A percentile compares a stretch with the other conserved stretches of the same genome.
These are phyloP conservation scores for Mycena rebaudengoi DNA, from an alignment of 768 basidiomycete genomes.

Conservation along the genomic window DNA sequence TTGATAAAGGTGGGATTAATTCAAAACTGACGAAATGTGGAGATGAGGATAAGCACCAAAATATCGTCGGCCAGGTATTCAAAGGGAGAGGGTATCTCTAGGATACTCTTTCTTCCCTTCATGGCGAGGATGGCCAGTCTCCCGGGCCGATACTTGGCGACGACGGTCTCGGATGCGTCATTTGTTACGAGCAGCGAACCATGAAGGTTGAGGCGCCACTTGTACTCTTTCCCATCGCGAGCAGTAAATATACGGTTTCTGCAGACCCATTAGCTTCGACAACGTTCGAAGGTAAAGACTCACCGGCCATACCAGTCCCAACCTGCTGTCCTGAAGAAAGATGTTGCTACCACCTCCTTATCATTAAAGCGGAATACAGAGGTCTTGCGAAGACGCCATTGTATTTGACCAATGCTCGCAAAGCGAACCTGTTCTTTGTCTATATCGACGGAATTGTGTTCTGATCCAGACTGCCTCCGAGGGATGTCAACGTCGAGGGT, in stretches of 20 bases:
- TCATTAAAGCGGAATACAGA: constrained; percentile 40
- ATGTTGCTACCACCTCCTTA: constrained; percentile 31
- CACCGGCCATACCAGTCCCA: constrained; percentile 33
- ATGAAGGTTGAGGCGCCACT: constrained; percentile 38
- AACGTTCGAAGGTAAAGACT: not conserved
- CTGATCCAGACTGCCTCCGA: not conserved
- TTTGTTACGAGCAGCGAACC: constrained; percentile 26
- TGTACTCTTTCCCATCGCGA: constrained; percentile 41
- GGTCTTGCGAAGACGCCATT: constrained; percentile 41
- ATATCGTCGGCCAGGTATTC: constrained; percentile 41
- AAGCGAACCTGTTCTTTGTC: constrained; percentile 41
- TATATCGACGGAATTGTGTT: not conserved
- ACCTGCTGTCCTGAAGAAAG: constrained; percentile 35
- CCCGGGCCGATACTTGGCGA: constrained; percentile 27
- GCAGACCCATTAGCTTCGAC: not conserved
- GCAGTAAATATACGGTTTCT: constrained; percentile 45
- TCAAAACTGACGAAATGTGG: too few species aligned
- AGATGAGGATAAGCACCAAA: too few species aligned
- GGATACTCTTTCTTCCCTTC: constrained; percentile 22
- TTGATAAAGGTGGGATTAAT: too few species aligned
- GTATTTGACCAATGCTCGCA: constrained; percentile 41
- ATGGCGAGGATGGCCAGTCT: constrained; percentile 16
- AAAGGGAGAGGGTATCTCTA: constrained; percentile 35
- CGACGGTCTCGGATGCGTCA: constrained; percentile 25
- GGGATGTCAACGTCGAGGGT: constrained; percentile 10